Base-by-base conservation (phyloP, 352 stramenopile species). In the Pythium rishiriense region DNA sequence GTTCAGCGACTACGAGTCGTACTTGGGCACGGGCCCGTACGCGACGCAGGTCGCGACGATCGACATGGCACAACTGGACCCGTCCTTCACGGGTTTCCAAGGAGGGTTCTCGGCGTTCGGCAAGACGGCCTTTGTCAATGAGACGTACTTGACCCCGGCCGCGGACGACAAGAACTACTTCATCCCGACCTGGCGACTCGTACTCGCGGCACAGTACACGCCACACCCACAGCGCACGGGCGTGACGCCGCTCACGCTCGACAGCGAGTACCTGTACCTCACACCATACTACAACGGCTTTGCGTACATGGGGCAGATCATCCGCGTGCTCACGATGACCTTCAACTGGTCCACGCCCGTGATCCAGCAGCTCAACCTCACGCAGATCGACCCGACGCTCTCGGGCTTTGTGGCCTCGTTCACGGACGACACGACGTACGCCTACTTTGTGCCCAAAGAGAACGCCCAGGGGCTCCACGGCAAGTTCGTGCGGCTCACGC, bases 1-100 rank as follows among this genome's bases (percentile, higher is more conserved):
- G 47, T 90, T 94, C 62, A 94, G 83, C 39, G 80, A 91, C 62
- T 90, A 92, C 56, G 78, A 90, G 11, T 83, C 83, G 0, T 60
- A 50, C 0, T 69, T 88, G 9, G 85, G 85, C 9, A 81, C 91
- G 37, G 85, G 85, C 0, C 85, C 85, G 15, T 94, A 91, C 67
- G 26, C 59, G 12, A 68, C 64, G 17, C 85, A 94, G 60, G 69
- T 91, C 10, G 21, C 67, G 21, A 68, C 88, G 21, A 79, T 94
- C 56, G 72, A 94, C 33, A 64, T 92, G 45, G 66, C 77, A 9
- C 58, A 75, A n/a, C n/a, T 80, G 12, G 58, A 92, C 48, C 48
- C 73, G 1, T 58, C 70, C 21, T 82, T 87, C 24, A 76, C 70
- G 22, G 85, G 85, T 0, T 92, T 92, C 47, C 70, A 76, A 17